Conservation (phyloP, 2,329 filamentous ascomycete species). For the Aspergillus bombycis region DNA sequence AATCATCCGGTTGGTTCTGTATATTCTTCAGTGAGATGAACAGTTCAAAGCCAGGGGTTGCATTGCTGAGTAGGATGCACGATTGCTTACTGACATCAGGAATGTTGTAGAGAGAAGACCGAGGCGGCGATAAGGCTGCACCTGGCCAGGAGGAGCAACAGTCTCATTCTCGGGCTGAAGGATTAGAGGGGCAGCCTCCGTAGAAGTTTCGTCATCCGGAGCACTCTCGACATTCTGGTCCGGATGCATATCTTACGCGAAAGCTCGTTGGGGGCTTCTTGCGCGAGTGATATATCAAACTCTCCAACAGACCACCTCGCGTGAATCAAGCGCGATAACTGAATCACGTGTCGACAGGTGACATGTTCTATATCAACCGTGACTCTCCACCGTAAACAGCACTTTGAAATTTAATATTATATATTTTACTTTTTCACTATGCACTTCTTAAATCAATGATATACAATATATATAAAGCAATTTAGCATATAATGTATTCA, state of each 20-base stretch:
- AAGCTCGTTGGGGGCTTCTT: not conserved
- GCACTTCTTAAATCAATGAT: too few species aligned
- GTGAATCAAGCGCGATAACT: not conserved
- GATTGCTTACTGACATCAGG: constrained; percentile 3
- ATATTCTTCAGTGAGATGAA: not conserved
- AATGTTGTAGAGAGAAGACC: constrained; percentile 8
- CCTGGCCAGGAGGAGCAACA: not conserved
- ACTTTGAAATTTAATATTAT: too few species aligned
- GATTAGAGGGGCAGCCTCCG: not conserved
- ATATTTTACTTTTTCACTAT: too few species aligned
- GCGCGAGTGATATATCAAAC: not conserved
- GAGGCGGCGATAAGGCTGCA: not conserved
- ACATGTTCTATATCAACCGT: not conserved
- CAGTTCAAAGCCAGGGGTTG: not conserved
- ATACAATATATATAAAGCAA: too few species aligned
- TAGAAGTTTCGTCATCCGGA: not conserved
- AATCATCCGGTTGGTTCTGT: constrained; percentile 55
- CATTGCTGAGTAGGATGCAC: not conserved
- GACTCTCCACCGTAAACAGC: not conserved
- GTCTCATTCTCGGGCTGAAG: not conserved
- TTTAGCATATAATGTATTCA: too few species aligned
- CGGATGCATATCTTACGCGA: not conserved
- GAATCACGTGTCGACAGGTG: not conserved
- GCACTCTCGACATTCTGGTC: not conserved
- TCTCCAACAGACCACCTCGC: not conserved